Base-by-base conservation (phyloP, 1,284 basidiomycete genomes). In the Tilletia walkeri region DNA sequence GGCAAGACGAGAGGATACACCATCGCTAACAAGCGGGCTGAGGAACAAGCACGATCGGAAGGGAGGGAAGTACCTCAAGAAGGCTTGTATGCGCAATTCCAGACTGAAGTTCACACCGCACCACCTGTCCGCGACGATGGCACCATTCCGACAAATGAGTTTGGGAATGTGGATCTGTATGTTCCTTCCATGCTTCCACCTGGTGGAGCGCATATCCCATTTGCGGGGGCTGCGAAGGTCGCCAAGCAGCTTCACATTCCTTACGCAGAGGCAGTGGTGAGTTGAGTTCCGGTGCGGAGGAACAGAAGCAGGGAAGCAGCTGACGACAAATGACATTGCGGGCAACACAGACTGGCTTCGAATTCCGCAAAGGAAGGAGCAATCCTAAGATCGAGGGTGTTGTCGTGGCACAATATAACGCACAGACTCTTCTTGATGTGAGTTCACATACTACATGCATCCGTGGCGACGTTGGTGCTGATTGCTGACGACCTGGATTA, bases 161-260 rank as follows among this genome's bases (percentile, higher is more conserved):
- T 96, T 83, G 96, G 96, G 24, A 98, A 98, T 83, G 92, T 99
- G 74, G 95, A 99, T 85, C 85, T 99, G 38, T 99, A 96, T 83
- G 92, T 92, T 4, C 91, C 93, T 34, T 90, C 91, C 1, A 99
- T 99, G 95, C 87, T 99, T 34, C 96, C 96, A 0, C 85, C 85
- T 67, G 95, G 95, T 16, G 93, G 89, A 3, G 90, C 87, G 0
- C 93, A 98, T 85, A 86, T 99, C 47, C 92, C 94, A 20, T 92
- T 76, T 70, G 72, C 68, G 3, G 76, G 78, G n/a, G 73, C 76
- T 0, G 78, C 90, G 5, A 98, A 96, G 85, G 88, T 96, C 71
- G 95, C 94, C 2, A 90, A 90, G 79, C 89, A 90, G 84, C 86
- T 99, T 10, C 91, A 90, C 2, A 89, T 98, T 68, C 91, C 93